phyloP scores from a whole-genome alignment of 306 rosid genomes.

The Vigna radiata region DNA sequence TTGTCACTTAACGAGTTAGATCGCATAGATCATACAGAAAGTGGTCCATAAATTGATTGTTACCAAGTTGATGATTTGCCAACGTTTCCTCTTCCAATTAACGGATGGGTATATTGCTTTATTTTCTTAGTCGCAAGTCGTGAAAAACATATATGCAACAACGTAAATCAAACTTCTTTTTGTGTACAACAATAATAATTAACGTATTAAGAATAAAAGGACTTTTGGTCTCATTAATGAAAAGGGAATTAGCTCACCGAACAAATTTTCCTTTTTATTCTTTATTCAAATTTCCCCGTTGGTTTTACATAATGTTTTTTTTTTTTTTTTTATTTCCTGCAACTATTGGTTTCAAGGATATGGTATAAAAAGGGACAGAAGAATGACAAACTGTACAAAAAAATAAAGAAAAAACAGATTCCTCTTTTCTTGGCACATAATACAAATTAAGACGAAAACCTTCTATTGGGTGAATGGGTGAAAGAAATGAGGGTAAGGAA shows the following conservation, averaged over 20 bases:
- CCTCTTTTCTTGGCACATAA: constrained; percentile 30
- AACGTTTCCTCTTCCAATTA: neutral
- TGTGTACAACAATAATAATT: neutral
- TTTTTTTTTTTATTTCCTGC: neutral
- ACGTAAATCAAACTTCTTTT: neutral
- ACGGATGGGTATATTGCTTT: neutral
- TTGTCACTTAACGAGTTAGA: neutral
- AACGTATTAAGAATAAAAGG: neutral
- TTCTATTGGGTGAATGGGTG: constrained; percentile 29
- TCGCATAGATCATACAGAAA: neutral
- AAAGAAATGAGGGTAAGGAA: constrained; percentile 52
- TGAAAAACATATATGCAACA: neutral
- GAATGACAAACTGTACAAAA: neutral
- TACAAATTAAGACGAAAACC: constrained; percentile 7
- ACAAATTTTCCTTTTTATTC: neutral
- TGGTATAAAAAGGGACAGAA: neutral
- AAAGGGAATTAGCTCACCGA: neutral
- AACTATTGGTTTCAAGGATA: neutral
- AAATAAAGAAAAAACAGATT: neutral
- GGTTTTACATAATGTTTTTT: neutral
- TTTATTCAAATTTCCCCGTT: neutral
- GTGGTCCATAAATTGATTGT: constrained; percentile 10
- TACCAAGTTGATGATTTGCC: neutral
- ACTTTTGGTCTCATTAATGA: neutral
- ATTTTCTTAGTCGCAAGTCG: neutral